A percentile compares a stretch with the other conserved stretches of the same genome.
These are phyloP conservation scores for Umbelopsis sp. DNA, from an alignment of 192 early-diverging fungal genomes.

Conservation along the genomic window DNA sequence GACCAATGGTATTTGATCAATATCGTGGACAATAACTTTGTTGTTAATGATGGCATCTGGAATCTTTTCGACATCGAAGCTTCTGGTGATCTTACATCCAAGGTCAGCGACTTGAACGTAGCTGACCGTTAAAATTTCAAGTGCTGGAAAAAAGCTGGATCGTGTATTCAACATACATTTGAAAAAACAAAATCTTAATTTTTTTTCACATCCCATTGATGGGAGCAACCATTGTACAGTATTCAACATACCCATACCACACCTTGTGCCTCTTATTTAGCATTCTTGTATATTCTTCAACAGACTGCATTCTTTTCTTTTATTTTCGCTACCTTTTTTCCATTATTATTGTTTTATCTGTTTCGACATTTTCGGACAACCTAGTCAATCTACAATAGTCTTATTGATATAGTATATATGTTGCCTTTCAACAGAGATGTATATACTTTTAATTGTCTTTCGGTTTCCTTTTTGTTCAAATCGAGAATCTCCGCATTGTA, in stretches of 20 bases:
- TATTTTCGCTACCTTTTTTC: background rate
- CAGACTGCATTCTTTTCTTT: background rate
- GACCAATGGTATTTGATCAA: slow-evolving; percentile 90
- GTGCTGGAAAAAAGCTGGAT: background rate
- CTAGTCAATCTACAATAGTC: background rate
- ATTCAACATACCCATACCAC: slow-evolving; percentile 8
- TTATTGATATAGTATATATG: slow-evolving; percentile 3
- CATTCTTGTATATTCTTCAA: slow-evolving; percentile 19
- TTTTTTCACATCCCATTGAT: background rate
- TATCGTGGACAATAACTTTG: slow-evolving; percentile 95
- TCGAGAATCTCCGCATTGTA: too few species aligned
- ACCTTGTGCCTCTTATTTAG: background rate
- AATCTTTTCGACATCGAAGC: slow-evolving; percentile 61
- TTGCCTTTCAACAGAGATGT: slow-evolving; percentile 8
- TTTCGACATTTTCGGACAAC: background rate
- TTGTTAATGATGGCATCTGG: slow-evolving; percentile 68
- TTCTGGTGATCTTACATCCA: slow-evolving; percentile 30
- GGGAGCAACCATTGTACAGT: background rate
- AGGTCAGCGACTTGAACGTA: slow-evolving; percentile 15
- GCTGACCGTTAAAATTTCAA: background rate
- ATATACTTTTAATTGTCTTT: background rate
- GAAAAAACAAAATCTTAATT: background rate
- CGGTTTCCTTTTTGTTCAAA: too few species aligned
- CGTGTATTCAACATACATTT: slow-evolving; percentile 13
- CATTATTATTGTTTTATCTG: background rate